phyloP scores from a whole-genome alignment of 2,329 filamentous ascomycete species.

The Apiospora pterosperma region DNA sequence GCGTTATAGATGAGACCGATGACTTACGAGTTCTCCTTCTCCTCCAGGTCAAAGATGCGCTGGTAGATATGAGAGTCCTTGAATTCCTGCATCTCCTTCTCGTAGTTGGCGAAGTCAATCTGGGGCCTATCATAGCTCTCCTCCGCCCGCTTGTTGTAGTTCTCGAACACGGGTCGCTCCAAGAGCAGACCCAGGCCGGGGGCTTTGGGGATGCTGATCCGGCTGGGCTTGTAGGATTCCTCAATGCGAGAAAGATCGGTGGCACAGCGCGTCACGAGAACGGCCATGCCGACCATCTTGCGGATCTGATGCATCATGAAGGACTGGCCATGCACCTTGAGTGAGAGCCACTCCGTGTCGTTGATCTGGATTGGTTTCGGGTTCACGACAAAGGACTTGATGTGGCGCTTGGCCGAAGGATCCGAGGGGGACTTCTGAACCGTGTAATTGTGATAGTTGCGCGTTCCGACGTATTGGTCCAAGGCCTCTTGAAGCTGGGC shows the following conservation, averaged over 20 bases:
- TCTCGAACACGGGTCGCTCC: conserved; percentile 87
- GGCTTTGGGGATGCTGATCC: conserved; percentile 89
- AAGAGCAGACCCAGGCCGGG: conserved; percentile 84
- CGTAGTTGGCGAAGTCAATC: conserved; percentile 76
- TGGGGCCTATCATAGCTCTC: conserved; percentile 60
- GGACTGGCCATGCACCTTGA: conserved; percentile 95
- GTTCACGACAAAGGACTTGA: conserved; percentile 86
- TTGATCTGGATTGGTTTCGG: conserved; percentile 76
- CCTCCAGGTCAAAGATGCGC: conserved; percentile 86
- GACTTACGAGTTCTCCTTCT: conserved; percentile 79
- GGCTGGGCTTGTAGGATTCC: conserved; percentile 68
- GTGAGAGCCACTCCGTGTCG: conserved; percentile 89
- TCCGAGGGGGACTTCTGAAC: conserved; percentile 81
- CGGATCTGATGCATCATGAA: conserved; percentile 99
- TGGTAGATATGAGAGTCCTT: conserved; percentile 91
- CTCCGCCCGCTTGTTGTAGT: conserved; percentile 74
- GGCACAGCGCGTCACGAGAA: conserved; percentile 80
- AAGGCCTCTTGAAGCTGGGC: conserved; percentile 73
- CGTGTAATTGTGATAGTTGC: conserved; percentile 97
- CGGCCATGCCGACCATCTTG: conserved; percentile 96
- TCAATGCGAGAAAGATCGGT: conserved; percentile 67
- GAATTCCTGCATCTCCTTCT: conserved; percentile 79
- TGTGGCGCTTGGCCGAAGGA: conserved; percentile 81
- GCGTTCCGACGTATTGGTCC: conserved; percentile 74
- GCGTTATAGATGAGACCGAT: neutral